Evolutionary conservation across 306 rosid species (phyloP).

Genomic region (Lupinus albus): DNA sequence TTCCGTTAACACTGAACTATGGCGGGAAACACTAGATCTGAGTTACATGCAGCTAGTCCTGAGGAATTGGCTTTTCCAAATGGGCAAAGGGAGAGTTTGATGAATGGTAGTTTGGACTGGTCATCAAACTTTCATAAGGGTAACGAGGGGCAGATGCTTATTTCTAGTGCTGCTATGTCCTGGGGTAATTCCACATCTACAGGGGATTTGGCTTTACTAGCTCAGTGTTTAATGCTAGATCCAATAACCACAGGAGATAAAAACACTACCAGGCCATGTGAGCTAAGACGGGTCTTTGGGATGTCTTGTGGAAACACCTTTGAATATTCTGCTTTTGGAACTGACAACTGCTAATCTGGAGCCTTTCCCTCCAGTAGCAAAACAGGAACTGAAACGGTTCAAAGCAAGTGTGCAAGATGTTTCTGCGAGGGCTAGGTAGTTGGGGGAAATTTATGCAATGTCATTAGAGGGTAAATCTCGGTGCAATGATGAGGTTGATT

Average conservation of each 20-base stretch:
- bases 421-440: constrained; percentile 75
- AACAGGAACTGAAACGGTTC: constrained; percentile 68
- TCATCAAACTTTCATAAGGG: constrained; percentile 63
- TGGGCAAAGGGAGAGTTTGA: constrained; percentile 58
- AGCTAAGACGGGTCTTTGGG: constrained; percentile 65
- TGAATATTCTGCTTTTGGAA: constrained; percentile 68
- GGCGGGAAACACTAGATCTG: constrained; percentile 74
- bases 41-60: constrained; percentile 54
- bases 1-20: constrained; percentile 53
- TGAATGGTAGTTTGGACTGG: constrained; percentile 59
- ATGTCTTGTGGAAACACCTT: constrained; percentile 57
- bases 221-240: constrained; percentile 64
- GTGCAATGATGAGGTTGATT: no score
- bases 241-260: constrained; percentile 61
- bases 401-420: constrained; percentile 61
- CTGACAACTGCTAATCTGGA: constrained; percentile 66
- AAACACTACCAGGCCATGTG: constrained; percentile 53
- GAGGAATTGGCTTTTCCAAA: constrained; percentile 53
- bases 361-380: constrained; percentile 58
- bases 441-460: constrained; percentile 38
- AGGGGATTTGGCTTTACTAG: constrained; percentile 54
- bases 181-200: constrained; percentile 53
- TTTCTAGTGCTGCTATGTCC: constrained; percentile 51
- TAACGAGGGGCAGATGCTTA: constrained; percentile 54
- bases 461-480: no score